Evolutionary conservation across 164 flowering plant genomes (phyloP).

Genomic region (Macadamia tetraphylla): DNA sequence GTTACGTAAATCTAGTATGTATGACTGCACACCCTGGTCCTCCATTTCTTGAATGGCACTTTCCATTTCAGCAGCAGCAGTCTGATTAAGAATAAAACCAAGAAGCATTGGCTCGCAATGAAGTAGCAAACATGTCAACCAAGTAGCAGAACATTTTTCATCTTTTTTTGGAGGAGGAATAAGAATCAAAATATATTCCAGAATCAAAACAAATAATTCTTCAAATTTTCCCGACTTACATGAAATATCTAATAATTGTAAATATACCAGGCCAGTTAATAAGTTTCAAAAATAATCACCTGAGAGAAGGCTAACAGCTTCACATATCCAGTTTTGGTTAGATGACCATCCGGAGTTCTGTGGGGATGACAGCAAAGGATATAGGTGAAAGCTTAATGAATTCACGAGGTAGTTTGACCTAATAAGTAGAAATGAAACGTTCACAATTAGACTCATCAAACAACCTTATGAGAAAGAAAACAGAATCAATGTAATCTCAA

Average conservation of each 20-base stretch:
- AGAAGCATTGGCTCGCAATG: not conserved
- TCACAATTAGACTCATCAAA: constrained; percentile 5
- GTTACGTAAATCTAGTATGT: constrained; percentile 85
- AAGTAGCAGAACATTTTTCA: not conserved
- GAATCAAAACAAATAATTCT: not conserved
- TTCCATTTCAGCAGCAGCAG: constrained; percentile 87
- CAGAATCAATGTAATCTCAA: not conserved
- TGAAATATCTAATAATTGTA: not conserved
- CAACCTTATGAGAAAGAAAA: not conserved
- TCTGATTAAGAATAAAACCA: constrained; percentile 31
- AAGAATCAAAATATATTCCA: not conserved
- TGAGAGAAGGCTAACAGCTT: constrained; percentile 83
- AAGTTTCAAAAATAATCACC: constrained; percentile 32
- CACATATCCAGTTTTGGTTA: constrained; percentile 83
- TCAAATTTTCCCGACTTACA: not conserved
- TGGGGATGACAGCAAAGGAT: constrained; percentile 78
- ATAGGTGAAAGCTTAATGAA: constrained; percentile 71
- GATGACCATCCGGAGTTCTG: constrained; percentile 64
- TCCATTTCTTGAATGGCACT: constrained; percentile 75
- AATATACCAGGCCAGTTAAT: not conserved
- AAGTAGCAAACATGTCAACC: not conserved
- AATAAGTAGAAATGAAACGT: constrained; percentile 19
- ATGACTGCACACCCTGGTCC: constrained; percentile 76
- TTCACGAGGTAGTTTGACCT: constrained; percentile 90
- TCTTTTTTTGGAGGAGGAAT: not conserved